Conservation (phyloP, 2,329 filamentous ascomycete genomes). For the Pseudogymnoascus sp. region DNA sequence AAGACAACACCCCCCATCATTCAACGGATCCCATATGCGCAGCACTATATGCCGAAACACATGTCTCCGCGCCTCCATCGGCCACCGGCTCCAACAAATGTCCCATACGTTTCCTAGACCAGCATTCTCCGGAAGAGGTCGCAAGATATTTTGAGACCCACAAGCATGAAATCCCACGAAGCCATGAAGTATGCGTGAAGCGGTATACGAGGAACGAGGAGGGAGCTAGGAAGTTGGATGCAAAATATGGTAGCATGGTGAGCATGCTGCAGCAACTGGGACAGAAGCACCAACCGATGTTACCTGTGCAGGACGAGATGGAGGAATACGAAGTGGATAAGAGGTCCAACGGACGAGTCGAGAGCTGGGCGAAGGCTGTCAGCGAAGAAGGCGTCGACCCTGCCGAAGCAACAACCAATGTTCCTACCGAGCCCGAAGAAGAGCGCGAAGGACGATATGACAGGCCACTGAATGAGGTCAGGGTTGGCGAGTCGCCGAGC, state of each 20-base stretch:
- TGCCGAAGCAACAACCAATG: constrained; percentile 26
- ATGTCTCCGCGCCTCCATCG: constrained; percentile 34
- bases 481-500: constrained; percentile 89
- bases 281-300: constrained; percentile 77
- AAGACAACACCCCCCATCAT: constrained; percentile 40
- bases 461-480: constrained; percentile 74
- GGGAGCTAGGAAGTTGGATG: constrained; percentile 79
- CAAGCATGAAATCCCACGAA: constrained; percentile 89
- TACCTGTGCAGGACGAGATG: constrained; percentile 53
- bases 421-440: constrained; percentile 37
- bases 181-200: constrained; percentile 85
- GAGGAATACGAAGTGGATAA: constrained; percentile 34
- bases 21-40: constrained; percentile 55
- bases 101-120: constrained; percentile 85
- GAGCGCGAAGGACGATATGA: constrained; percentile 71
- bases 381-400: constrained; percentile 44
- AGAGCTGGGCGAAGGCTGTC: constrained; percentile 78
- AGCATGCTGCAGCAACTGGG: constrained; percentile 92
- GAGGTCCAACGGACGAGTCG: constrained; percentile 61
- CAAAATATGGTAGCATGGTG: constrained; percentile 77
- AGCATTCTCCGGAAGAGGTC: constrained; percentile 88
- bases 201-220: constrained; percentile 82
- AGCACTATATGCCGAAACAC: constrained; percentile 53
- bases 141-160: constrained; percentile 90
- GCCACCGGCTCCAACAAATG: constrained; percentile 58